These are phyloP conservation scores for Chenopodium suecicum DNA, from an alignment of 148 eudicot species.

Conservation along the genomic window DNA sequence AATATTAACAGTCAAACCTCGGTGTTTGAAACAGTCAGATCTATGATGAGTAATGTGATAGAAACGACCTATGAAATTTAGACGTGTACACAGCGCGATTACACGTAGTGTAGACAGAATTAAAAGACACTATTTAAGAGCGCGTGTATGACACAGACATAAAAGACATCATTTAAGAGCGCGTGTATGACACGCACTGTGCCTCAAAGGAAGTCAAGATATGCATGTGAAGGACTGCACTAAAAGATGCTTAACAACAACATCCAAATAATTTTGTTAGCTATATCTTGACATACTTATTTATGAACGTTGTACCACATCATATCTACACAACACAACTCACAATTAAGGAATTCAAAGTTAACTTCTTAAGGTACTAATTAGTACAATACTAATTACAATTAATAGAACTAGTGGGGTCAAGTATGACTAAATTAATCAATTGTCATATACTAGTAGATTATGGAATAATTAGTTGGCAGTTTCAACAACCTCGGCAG, in stretches of 20 bases:
- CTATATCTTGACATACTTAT: not conserved
- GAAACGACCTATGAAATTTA: not conserved
- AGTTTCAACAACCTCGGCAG: conserved; percentile 14
- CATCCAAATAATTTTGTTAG: not conserved
- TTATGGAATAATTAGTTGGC: conserved; percentile 1
- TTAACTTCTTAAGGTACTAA: not conserved
- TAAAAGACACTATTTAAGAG: too few relatives aligned
- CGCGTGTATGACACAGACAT: too few relatives aligned
- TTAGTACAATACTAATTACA: not conserved
- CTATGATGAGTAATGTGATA: not conserved
- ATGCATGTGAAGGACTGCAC: not conserved
- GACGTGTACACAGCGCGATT: too few relatives aligned
- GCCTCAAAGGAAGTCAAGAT: not conserved
- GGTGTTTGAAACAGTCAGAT: not conserved
- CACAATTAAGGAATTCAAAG: not conserved
- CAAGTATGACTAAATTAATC: not conserved
- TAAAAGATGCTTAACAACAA: not conserved
- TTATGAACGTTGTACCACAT: not conserved
- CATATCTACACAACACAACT: not conserved
- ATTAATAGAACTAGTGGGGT: not conserved
- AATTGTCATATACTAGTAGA: not conserved
- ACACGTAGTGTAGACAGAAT: too few relatives aligned
- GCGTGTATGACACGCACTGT: too few relatives aligned
- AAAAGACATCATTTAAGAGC: too few relatives aligned
- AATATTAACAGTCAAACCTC: not conserved